A percentile compares a stretch with the other conserved stretches of the same genome.
phyloP scores from a whole-genome alignment of 1,284 basidiomycete species.

The Leucoagaricus sp. region DNA sequence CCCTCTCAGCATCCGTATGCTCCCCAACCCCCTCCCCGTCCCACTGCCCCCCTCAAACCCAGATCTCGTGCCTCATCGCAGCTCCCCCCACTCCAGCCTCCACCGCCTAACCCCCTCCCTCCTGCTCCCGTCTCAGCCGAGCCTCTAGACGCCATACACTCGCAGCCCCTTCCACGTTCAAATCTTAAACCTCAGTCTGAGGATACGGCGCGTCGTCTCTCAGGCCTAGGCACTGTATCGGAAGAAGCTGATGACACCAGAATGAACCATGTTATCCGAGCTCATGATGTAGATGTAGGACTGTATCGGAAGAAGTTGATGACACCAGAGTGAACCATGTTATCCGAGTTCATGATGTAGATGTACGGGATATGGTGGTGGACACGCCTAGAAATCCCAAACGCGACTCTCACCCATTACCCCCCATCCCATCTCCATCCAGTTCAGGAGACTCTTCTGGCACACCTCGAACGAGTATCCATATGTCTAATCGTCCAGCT shows the following conservation, averaged over 20 bases:
- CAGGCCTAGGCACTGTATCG: conserved; percentile 58
- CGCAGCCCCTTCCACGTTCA: conserved; percentile 16
- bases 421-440: conserved; percentile 60
- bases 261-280: conserved; percentile 21
- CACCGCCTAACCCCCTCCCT: conserved; percentile 62
- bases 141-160: conserved; percentile 23
- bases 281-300: too few relatives aligned
- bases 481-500: conserved; percentile 35
- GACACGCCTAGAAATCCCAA: conserved; percentile 42
- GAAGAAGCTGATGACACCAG: conserved; percentile 55
- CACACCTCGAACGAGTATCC: conserved; percentile 36
- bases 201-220: conserved; percentile 48
- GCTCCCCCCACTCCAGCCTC: conserved; percentile 66
- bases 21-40: conserved; percentile 30
- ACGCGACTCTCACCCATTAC: conserved; percentile 64
- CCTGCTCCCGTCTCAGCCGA: conserved; percentile 49
- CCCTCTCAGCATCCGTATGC: conserved; percentile 47
- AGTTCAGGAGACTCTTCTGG: conserved; percentile 31
- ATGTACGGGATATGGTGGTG: conserved; percentile 26
- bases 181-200: conserved; percentile 35
- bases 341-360: conserved; percentile 23
- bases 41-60: neutral
- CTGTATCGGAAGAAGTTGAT: conserved; percentile 62
- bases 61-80: conserved; percentile 50
- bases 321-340: conserved; percentile 30